phyloP scores from a whole-genome alignment of 345 rosid genomes.

The Luvunga scandens region DNA sequence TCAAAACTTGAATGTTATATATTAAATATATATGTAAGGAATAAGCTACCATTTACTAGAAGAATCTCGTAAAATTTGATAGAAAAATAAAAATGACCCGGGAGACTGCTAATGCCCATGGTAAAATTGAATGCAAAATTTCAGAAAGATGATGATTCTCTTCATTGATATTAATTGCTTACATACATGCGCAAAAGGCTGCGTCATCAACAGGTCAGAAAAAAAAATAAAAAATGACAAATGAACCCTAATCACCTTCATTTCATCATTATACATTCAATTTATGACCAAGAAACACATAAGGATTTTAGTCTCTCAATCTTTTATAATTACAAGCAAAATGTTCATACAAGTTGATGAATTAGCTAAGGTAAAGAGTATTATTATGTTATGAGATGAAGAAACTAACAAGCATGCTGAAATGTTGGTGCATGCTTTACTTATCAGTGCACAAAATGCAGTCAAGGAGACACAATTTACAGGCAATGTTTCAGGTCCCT shows the following conservation, averaged over 20 bases:
- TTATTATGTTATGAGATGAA: background rate
- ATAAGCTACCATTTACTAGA: background rate
- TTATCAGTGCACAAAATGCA: background rate
- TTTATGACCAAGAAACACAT: background rate
- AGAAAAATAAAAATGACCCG: background rate
- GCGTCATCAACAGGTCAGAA: background rate
- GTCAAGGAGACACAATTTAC: conserved; percentile 45
- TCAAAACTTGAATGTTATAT: background rate
- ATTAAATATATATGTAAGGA: background rate
- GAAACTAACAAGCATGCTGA: conserved; percentile 13
- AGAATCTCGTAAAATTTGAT: background rate
- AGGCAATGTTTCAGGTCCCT: conserved; percentile 45
- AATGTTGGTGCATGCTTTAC: background rate
- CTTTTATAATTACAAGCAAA: background rate
- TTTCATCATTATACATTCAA: background rate
- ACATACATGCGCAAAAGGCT: conserved; percentile 12
- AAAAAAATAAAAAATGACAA: too few species aligned
- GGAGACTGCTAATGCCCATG: background rate
- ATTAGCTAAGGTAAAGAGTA: background rate
- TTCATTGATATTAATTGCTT: background rate
- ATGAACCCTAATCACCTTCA: background rate
- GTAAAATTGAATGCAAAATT: background rate
- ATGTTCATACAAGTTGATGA: background rate
- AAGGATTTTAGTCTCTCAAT: background rate
- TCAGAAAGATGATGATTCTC: background rate